A percentile compares a stretch with the other conserved stretches of the same genome.
Evolutionary conservation across 2,329 filamentous ascomycete genomes (phyloP).

Genomic region (Thyridium curvatum): DNA sequence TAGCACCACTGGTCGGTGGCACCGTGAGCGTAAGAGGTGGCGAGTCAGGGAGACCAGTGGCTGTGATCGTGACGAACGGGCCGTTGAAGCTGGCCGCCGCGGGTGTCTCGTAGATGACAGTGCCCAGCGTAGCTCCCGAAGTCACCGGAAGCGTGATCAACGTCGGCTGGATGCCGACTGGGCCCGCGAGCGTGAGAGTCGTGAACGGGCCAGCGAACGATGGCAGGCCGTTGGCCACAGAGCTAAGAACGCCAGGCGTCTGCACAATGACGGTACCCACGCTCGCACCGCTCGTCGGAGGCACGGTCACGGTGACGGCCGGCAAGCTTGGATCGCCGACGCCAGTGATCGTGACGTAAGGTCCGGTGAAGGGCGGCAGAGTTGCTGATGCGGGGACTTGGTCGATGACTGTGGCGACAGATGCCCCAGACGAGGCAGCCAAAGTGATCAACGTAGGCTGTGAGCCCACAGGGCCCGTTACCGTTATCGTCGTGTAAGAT

Average conservation of each 20-base stretch:
- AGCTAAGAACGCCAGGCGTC: background rate
- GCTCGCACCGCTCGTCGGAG: background rate
- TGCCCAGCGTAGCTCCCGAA: background rate
- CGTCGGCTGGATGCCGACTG: background rate
- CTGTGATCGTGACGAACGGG: constrained; percentile 2
- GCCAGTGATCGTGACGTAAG: constrained; percentile 7
- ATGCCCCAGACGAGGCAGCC: constrained; percentile 2
- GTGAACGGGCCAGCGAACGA: background rate
- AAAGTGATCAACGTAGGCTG: constrained; percentile 7
- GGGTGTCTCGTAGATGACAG: constrained; percentile 1
- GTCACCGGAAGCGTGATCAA: constrained; percentile 2
- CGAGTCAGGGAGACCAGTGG: constrained; percentile 2
- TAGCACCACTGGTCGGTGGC: background rate
- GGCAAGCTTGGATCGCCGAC: background rate
- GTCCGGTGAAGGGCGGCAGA: constrained; percentile 1
- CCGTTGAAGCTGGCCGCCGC: background rate
- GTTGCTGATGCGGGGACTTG: constrained; percentile 1
- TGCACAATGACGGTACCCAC: background rate
- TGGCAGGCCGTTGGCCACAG: too few relatives aligned
- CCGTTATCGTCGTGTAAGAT: constrained; percentile 7
- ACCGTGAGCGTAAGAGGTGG: background rate
- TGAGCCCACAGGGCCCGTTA: constrained; percentile 4
- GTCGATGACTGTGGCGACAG: constrained; percentile 7
- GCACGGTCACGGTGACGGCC: background rate
- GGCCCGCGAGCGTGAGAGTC: background rate